Evolutionary conservation across 164 flowering plant genomes (phyloP), one percentile per base, ranked within the genome.

Genomic region (Berberis thunbergii): DNA sequence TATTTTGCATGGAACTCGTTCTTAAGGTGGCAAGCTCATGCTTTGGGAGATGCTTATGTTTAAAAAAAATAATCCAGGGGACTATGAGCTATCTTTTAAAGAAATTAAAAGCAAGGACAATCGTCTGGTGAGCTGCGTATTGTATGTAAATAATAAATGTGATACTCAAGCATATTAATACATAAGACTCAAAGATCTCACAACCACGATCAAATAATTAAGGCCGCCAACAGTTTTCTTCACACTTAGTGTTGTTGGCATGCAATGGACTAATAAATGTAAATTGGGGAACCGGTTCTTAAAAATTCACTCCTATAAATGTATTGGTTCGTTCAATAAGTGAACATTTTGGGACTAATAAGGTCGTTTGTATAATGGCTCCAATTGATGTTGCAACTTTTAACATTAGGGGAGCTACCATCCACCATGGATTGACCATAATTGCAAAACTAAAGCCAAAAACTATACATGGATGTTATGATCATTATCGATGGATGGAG

Each of bases 81-180:
- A 52, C n/a, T 12, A 4, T 52, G 54, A 52, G 54, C n/a, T 52
- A 26, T 52, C 54, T 1, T 6, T 52, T 6, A 4, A 52, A 11
- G 54, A 52, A 6, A 52, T 52, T 52, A 12, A 11, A 52, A 52
- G n/a, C 2, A 52, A 10, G 54, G 54, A 52, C 11, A 52, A 10
- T 3, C 54, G n/a, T 10, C 8, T 52, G 1, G 54, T 26, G 3
- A 52, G n/a, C 1, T 26, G n/a, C 0, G 1, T 52, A 7, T 52
- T 26, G 1, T 52, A 52, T 9, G 54, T 3, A 1, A 52, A 52
- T 4, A 6, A 7, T 1, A 4, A 10, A 6, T 10, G 54, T 6
- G 54, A 26, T 1, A 52, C 54, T 4, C 54, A 26, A 1, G 11
- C 54, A 80, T 83, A 6, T 42, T 57, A 45, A n/a, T 57, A 26